Percentiles rank a stretch among this genome's conserved stretches.
These are phyloP conservation scores for Candolleomyces aberdarensis DNA, from an alignment of 768 basidiomycete genomes.

Conservation along the genomic window DNA sequence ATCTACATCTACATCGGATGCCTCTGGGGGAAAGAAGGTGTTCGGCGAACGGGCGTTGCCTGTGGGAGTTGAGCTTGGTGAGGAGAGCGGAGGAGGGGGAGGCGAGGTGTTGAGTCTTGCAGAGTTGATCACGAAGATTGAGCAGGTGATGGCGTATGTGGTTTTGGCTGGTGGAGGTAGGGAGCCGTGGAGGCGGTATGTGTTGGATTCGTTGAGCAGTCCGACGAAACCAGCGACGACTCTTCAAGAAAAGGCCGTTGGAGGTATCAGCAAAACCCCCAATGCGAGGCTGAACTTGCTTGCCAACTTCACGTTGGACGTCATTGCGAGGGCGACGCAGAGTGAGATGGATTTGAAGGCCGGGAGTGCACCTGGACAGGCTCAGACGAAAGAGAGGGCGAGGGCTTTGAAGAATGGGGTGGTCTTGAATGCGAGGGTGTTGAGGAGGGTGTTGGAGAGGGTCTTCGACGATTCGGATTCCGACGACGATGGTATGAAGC, in stretches of 20 bases:
- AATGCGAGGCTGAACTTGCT: neutral
- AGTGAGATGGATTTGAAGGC: constrained; percentile 4
- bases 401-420: constrained; percentile 37
- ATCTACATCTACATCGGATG: neutral
- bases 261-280: constrained; percentile 1
- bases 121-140: constrained; percentile 43
- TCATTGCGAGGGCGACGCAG: neutral
- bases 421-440: constrained; percentile 53
- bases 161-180: constrained; percentile 38
- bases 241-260: neutral
- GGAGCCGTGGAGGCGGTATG: constrained; percentile 48
- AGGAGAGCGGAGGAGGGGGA: neutral
- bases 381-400: constrained; percentile 10
- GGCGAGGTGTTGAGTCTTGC: constrained; percentile 13
- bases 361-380: neutral
- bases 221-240: neutral
- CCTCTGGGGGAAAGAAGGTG: neutral
- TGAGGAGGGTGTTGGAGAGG: constrained; percentile 60
- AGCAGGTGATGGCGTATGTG: constrained; percentile 61
- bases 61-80: neutral
- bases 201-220: constrained; percentile 29
- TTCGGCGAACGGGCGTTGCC: neutral
- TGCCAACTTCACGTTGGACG: neutral
- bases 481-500: neutral
- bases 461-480: constrained; percentile 53